Evolutionary conservation across 2,329 filamentous ascomycete genomes (phyloP).

Genomic region (Diaporthe longicolla): DNA sequence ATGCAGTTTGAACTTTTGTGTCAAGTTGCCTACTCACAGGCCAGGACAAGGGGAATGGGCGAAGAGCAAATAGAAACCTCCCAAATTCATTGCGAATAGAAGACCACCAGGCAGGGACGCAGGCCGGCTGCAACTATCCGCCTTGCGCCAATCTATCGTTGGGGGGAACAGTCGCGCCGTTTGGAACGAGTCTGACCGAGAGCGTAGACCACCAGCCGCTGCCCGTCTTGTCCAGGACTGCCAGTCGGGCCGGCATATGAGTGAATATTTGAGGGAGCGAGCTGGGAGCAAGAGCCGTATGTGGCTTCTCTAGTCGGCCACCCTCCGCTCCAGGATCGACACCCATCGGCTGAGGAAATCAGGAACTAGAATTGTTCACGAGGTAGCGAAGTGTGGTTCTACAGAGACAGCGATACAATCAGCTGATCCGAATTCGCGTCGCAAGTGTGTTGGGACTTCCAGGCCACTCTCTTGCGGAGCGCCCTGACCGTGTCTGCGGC

Average conservation of each 20-base stretch:
- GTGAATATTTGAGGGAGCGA: conserved; percentile 7
- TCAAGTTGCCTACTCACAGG: conserved; percentile 17
- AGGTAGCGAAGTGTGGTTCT: conserved; percentile 21
- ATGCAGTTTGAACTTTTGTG: conserved; percentile 12
- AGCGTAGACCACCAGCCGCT: conserved; percentile 25
- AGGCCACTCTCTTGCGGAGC: not conserved
- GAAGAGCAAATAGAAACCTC: not conserved
- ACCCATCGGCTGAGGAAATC: not conserved
- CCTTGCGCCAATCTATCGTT: conserved; percentile 10
- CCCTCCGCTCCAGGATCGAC: conserved; percentile 16
- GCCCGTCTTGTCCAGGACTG: conserved; percentile 13
- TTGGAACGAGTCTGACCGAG: conserved; percentile 22
- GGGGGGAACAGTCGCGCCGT: not conserved
- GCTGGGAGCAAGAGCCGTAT: conserved; percentile 17
- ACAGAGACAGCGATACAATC: conserved; percentile 30
- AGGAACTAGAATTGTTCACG: not conserved
- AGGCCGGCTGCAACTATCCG: conserved; percentile 15
- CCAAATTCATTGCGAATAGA: not conserved
- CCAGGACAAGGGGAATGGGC: not conserved
- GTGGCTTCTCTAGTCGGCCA: conserved; percentile 12
- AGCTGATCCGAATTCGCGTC: conserved; percentile 27
- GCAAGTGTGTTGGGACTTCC: conserved; percentile 22
- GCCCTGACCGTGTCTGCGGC: not conserved
- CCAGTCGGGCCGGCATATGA: conserved; percentile 28
- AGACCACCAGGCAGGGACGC: conserved; percentile 4